Conservation (phyloP, 2,329 filamentous ascomycete genomes). For the Phyllosticta paracitricarpa region DNA sequence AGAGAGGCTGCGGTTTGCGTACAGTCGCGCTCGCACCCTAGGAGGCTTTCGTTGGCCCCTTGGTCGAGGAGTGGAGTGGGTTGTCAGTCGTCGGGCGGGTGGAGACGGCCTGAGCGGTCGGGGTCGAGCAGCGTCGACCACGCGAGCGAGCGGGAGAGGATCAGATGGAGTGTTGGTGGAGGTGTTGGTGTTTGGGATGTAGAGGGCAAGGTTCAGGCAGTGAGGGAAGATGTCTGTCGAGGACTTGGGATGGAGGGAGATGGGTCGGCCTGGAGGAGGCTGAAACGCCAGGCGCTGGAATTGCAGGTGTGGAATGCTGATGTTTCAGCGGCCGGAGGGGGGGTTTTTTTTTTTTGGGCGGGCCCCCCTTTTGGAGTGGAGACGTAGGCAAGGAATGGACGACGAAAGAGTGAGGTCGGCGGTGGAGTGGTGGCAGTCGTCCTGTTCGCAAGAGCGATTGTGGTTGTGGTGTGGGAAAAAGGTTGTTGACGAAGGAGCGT, state of each 20-base stretch:
- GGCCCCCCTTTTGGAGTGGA: constrained; percentile 19
- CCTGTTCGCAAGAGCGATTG: too few species aligned
- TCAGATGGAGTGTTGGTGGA: background rate
- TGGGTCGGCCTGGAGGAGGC: constrained; percentile 9
- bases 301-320: constrained; percentile 23
- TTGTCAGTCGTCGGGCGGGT: background rate
- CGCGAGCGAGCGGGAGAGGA: background rate
- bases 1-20: background rate
- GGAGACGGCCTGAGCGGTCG: background rate
- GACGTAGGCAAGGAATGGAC: constrained; percentile 10
- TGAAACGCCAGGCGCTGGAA: constrained; percentile 30
- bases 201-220: background rate
- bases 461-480: too few species aligned
- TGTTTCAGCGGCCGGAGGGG: constrained; percentile 16
- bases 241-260: background rate
- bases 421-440: too few species aligned
- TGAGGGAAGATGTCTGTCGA: background rate
- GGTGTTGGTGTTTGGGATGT: background rate
- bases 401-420: constrained; percentile 9
- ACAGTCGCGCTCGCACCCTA: constrained; percentile 4
- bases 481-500: background rate
- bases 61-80: constrained; percentile 1
- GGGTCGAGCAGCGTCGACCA: background rate
- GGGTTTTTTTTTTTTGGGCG: constrained; percentile 12
- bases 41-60: constrained; percentile 5